Base-by-base conservation (phyloP, 441 rosid species). In the Syzygium syzygioides region DNA sequence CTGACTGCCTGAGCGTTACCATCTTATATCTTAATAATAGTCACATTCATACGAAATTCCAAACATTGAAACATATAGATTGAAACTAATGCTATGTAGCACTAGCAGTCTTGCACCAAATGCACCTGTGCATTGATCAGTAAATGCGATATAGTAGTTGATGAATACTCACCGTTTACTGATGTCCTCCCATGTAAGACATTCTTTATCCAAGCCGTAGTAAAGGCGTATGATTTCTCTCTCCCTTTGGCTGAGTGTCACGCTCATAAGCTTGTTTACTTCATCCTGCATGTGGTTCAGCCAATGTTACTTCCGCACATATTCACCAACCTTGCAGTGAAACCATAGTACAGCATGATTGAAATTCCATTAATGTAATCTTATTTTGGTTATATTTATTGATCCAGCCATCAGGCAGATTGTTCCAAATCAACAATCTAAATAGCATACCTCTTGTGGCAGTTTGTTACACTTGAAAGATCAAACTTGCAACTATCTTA, bases 101-200 rank as follows among this genome's bases (percentile, higher is more conserved):
- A 41, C 52, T 23, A 37, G 52, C 52, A 23, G 9, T 41, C n/a
- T 76, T 37, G 18, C 52, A 41, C n/a, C 83, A 41, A 41, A 20
- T 76, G 52, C n/a, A 76, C 52, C 3, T 23, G 83, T 41, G 83
- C 83, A 23, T 23, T 7, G n/a, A 76, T 76, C 52, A 23, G 83
- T 25, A 4, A 71, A 76, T 20, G 45, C 8, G 4, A 41, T 41
- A 41, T 52, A n/a, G 34, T 41, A n/a, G 10, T 17, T 50, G 14
- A 26, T 86, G 85, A 55, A 18, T 45, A 89, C 94, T 93, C 89
- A 97, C 99, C 97, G 95, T 90, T 96, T 98, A 88, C 99, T 97
- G 79, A 98, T 98, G 90, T 98, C 99, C 93, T 98, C 99, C 98
- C 99, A 96, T 48, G 99, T 95, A 89, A 97, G 98, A 91, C 95